A percentile compares a stretch with the other conserved stretches of the same genome.
Conservation (phyloP, 257 asterid genomes). For the Marsdenia floribunda region DNA sequence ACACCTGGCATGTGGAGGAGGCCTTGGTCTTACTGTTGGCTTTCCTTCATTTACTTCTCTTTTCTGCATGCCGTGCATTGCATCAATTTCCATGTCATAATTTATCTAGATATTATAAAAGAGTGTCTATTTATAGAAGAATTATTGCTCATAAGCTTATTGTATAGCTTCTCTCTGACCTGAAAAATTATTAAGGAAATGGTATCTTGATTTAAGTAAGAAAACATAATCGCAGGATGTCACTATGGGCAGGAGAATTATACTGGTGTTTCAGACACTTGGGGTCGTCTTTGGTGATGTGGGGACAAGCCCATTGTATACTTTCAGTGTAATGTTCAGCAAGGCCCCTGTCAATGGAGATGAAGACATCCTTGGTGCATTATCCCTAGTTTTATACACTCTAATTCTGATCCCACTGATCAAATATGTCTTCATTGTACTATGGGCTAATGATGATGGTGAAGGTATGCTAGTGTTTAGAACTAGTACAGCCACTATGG, state of each 20-base stretch:
- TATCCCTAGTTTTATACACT: constrained; percentile 86
- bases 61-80: background rate
- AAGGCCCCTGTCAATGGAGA: constrained; percentile 84
- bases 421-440: constrained; percentile 87
- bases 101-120: background rate
- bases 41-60: background rate
- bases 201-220: constrained; percentile 24
- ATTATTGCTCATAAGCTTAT: constrained; percentile 5
- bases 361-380: constrained; percentile 93
- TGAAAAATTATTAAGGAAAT: constrained; percentile 12
- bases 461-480: constrained; percentile 56
- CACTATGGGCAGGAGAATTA: constrained; percentile 63
- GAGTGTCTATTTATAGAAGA: background rate
- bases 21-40: background rate
- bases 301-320: constrained; percentile 96
- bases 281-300: constrained; percentile 96
- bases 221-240: constrained; percentile 57
- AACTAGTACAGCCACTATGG: background rate
- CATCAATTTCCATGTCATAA: background rate
- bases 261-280: constrained; percentile 80
- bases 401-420: constrained; percentile 77
- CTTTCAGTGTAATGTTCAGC: constrained; percentile 99
- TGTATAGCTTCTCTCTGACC: constrained; percentile 7
- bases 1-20: background rate
- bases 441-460: constrained; percentile 99